Base-by-base conservation (phyloP, 495 filamentous ascomycete genomes). In the Penicillium soppii region DNA sequence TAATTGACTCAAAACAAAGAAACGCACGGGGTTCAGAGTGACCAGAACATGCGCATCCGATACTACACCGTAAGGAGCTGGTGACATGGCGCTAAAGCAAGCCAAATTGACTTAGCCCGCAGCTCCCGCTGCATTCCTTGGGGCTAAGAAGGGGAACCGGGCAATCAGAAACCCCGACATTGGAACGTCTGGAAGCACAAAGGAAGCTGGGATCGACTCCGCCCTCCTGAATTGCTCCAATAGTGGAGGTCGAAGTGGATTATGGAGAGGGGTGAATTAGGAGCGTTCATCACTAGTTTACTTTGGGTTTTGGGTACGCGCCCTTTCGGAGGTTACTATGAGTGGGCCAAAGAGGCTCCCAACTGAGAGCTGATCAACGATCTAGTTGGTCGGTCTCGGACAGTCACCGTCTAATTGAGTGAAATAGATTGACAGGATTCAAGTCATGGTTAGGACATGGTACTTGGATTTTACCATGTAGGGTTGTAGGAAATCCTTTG, bases 21-120 rank as follows among this genome's bases (percentile, higher is more conserved):
- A 44, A 35, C 51, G 35, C 51, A 38, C 43, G 43, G 51, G 36
- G 26, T 30, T 15, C 25, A 39, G 26, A 10, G 47, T 29, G 38
- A 58, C 23, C 43, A 46, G 38, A 43, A 54, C 58, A 53, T 58
- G 43, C 37, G 40, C 53, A 50, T 25, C 47, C 37, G 45, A 55
- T 57, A 53, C 50, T 59, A 62, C 62, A 62, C 62, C 56, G 59
- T 59, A 54, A 59, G 47, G 50, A 56, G 53, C 26, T 54, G 53
- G 52, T 65, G 62, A 65, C 59, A 62, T 65, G 56, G 41, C 56
- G 39, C 62, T 62, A 65, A 59, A 13, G 51, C 51, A 65, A 60
- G 58, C 59, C 59, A 65, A 57, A 36, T 60, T 47, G 46, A 47
- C 33, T 52, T 44, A 50, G 51, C 51, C 59, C 53, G 50, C 50